phyloP scores from a whole-genome alignment of 2,329 filamentous ascomycete genomes.

The Stagonosporopsis rhizophila region DNA sequence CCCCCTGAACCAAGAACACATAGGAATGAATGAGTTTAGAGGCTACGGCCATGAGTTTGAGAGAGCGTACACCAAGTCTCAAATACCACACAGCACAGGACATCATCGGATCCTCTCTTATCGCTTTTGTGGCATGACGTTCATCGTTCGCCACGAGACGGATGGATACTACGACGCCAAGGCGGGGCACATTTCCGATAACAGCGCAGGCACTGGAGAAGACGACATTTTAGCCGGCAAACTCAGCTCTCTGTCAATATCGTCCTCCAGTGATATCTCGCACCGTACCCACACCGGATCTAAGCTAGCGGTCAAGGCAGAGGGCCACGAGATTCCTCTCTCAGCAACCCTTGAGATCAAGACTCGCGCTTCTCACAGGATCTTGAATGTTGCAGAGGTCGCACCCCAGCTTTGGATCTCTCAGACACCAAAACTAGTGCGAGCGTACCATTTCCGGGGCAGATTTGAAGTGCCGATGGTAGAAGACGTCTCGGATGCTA shows the following conservation, averaged over 20 bases:
- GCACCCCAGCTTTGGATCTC: slow-evolving; percentile 56
- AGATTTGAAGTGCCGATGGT: slow-evolving; percentile 36
- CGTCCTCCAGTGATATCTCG: too few relatives aligned
- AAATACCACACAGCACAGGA: slow-evolving; percentile 50
- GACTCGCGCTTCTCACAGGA: slow-evolving; percentile 48
- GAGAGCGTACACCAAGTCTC: slow-evolving; percentile 51
- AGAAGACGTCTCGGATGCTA: slow-evolving; percentile 19
- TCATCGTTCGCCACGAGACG: slow-evolving; percentile 43
- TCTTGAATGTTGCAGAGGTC: slow-evolving; percentile 47
- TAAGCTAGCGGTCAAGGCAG: slow-evolving; percentile 33
- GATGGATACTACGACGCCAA: slow-evolving; percentile 49
- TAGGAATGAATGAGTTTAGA: slow-evolving; percentile 46
- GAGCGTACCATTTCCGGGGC: slow-evolving; percentile 52
- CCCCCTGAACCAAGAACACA: too few relatives aligned
- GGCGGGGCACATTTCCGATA: not conserved
- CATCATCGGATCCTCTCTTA: slow-evolving; percentile 58
- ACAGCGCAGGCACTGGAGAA: not conserved
- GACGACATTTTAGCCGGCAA: not conserved
- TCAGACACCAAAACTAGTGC: slow-evolving; percentile 58
- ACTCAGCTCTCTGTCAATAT: not conserved
- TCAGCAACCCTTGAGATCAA: slow-evolving; percentile 56
- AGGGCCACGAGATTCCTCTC: slow-evolving; percentile 33
- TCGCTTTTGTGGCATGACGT: slow-evolving; percentile 50
- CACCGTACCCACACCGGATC: not conserved
- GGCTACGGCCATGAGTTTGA: slow-evolving; percentile 57